Conservation (phyloP, 805 yeast genomes). For the Limtongia smithiae region DNA sequence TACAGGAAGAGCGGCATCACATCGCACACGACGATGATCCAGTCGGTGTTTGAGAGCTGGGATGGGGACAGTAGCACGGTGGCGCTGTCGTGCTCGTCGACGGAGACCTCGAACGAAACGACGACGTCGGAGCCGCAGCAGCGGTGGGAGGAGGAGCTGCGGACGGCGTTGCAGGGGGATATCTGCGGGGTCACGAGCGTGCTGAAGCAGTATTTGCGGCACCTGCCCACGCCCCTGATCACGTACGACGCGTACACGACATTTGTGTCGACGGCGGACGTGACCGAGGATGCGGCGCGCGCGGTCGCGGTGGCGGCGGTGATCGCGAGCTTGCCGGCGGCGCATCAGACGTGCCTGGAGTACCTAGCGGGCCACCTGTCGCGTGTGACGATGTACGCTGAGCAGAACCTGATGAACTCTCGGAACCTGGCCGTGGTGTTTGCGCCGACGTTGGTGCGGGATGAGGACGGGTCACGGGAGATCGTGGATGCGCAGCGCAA, state of each 20-base stretch:
- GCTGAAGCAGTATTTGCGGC: conserved; percentile 79
- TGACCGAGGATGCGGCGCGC: conserved; percentile 26
- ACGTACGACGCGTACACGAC: conserved; percentile 65
- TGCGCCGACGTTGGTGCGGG: conserved; percentile 88
- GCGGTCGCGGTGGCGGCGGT: conserved; percentile 35
- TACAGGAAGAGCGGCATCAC: conserved; percentile 86
- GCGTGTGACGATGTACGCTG: conserved; percentile 51
- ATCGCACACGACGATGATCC: conserved; percentile 54
- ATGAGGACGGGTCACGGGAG: conserved; percentile 73
- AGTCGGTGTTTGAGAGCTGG: conserved; percentile 40
- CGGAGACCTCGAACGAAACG: conserved; percentile 36
- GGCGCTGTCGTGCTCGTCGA: conserved; percentile 21
- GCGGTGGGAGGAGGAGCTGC: conserved; percentile 30
- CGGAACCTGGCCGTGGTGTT: conserved; percentile 86
- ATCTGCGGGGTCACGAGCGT: conserved; percentile 84
- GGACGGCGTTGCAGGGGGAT: conserved; percentile 52
- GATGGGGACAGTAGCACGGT: not conserved
- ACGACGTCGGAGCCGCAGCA: not conserved
- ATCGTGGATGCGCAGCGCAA: conserved; percentile 78
- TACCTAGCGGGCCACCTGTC: conserved; percentile 62
- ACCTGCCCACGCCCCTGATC: conserved; percentile 80
- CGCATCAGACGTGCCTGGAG: conserved; percentile 60
- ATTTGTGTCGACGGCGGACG: conserved; percentile 48
- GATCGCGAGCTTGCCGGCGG: conserved; percentile 56
- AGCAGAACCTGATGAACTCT: conserved; percentile 71